A percentile compares a stretch with the other conserved stretches of the same genome.
phyloP scores from a whole-genome alignment of 768 basidiomycete species.

The Clathrus columnatus region DNA sequence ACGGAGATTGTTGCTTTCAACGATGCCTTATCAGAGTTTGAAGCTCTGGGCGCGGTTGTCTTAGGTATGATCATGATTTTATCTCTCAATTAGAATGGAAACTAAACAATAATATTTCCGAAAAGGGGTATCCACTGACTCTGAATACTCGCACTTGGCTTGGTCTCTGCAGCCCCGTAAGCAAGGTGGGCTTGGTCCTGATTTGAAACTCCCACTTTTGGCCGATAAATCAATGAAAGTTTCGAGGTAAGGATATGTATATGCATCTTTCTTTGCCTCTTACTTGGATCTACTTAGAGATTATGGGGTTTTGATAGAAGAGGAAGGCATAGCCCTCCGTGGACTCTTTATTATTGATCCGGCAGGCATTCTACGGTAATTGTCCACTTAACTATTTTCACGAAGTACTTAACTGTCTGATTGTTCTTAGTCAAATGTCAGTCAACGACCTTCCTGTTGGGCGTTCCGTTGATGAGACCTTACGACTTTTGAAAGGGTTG shows the following conservation, averaged over 20 bases:
- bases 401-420: not conserved
- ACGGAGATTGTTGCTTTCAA: slow-evolving; percentile 96
- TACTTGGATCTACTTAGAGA: slow-evolving; percentile 31
- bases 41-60: slow-evolving; percentile 62
- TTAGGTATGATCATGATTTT: slow-evolving; percentile 43
- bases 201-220: slow-evolving; percentile 75
- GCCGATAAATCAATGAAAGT: slow-evolving; percentile 75
- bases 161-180: slow-evolving; percentile 79
- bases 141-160: slow-evolving; percentile 78
- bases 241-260: slow-evolving; percentile 34
- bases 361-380: slow-evolving; percentile 61
- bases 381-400: slow-evolving; percentile 4
- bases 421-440: slow-evolving; percentile 56
- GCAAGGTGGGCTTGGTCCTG: slow-evolving; percentile 83
- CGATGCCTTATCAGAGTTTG: slow-evolving; percentile 70
- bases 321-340: slow-evolving; percentile 80
- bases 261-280: slow-evolving; percentile 23
- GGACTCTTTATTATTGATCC: slow-evolving; percentile 85
- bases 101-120: not conserved
- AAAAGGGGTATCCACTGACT: slow-evolving; percentile 78
- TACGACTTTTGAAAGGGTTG: slow-evolving; percentile 89
- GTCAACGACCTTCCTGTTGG: slow-evolving; percentile 92
- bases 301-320: slow-evolving; percentile 84
- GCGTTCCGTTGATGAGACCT: slow-evolving; percentile 89
- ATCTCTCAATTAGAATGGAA: not conserved